Conservation (phyloP, 1,284 basidiomycete species). For the Lignosus rhinocerotis region DNA sequence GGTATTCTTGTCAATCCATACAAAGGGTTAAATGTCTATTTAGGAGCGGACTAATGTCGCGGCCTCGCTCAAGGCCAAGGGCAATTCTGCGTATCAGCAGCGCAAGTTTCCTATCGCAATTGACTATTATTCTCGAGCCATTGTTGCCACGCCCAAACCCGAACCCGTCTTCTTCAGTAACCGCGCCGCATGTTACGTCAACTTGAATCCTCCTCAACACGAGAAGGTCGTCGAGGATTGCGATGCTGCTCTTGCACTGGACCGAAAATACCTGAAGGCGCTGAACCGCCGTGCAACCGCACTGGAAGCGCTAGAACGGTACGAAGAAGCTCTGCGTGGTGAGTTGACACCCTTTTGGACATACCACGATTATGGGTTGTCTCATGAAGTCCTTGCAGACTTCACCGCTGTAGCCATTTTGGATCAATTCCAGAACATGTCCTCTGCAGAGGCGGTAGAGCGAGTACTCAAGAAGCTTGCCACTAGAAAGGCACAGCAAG, state of each 20-base stretch:
- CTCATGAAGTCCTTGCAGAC: slow-evolving; percentile 49
- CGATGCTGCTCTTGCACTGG: slow-evolving; percentile 84
- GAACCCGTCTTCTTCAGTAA: slow-evolving; percentile 98
- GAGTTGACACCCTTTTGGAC: slow-evolving; percentile 24
- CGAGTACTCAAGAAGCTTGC: slow-evolving; percentile 89
- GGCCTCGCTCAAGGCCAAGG: slow-evolving; percentile 81
- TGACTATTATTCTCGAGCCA: slow-evolving; percentile 89
- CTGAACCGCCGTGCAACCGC: slow-evolving; percentile 92
- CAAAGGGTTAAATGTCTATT: slow-evolving; percentile 1
- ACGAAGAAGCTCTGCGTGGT: slow-evolving; percentile 82
- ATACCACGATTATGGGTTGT: background rate
- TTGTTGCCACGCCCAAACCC: slow-evolving; percentile 79
- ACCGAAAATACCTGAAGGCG: slow-evolving; percentile 91
- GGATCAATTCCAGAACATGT: slow-evolving; percentile 88
- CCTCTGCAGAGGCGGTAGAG: slow-evolving; percentile 83
- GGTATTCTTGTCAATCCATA: background rate
- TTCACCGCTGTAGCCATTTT: slow-evolving; percentile 96
- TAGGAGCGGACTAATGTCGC: slow-evolving; percentile 81
- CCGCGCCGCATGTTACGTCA: slow-evolving; percentile 96
- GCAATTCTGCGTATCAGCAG: slow-evolving; percentile 87
- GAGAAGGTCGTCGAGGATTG: slow-evolving; percentile 92
- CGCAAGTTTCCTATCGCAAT: slow-evolving; percentile 81
- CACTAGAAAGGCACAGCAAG: slow-evolving; percentile 68
- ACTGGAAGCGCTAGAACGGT: slow-evolving; percentile 76
- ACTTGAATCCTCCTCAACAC: slow-evolving; percentile 83